A percentile compares a stretch with the other conserved stretches of the same genome.
phyloP scores from a whole-genome alignment of 2,329 filamentous ascomycete genomes.

The Alternaria atra region DNA sequence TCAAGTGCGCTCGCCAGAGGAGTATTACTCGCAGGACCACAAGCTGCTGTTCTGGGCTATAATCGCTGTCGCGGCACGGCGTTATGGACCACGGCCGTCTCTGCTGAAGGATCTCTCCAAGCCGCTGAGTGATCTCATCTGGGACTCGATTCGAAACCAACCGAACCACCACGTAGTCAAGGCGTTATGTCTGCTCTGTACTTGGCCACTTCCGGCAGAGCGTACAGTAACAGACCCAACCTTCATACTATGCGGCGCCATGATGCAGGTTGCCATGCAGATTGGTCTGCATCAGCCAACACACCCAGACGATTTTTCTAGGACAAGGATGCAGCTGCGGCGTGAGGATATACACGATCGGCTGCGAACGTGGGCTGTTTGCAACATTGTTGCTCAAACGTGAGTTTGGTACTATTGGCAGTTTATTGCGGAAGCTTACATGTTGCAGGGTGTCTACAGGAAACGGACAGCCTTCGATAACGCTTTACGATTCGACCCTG shows the following conservation, averaged over 20 bases:
- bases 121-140: conserved; percentile 74
- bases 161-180: conserved; percentile 84
- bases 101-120: conserved; percentile 73
- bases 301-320: conserved; percentile 83
- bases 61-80: conserved; percentile 76
- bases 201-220: conserved; percentile 84
- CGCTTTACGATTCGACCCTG: conserved; percentile 78
- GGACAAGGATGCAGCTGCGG: conserved; percentile 76
- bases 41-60: conserved; percentile 88
- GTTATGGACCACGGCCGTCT: conserved; percentile 69
- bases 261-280: conserved; percentile 88
- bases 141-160: conserved; percentile 80
- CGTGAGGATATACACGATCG: conserved; percentile 82
- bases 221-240: conserved; percentile 82
- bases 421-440: conserved; percentile 18
- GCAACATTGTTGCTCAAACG: conserved; percentile 83
- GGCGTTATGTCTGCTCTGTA: conserved; percentile 79
- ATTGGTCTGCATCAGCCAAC: conserved; percentile 83
- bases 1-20: conserved; percentile 68
- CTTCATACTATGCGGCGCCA: conserved; percentile 80
- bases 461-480: conserved; percentile 82
- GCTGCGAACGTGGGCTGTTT: conserved; percentile 82
- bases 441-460: conserved; percentile 75
- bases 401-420: conserved; percentile 41
- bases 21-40: conserved; percentile 79